Conservation (phyloP, 805 yeast genomes). For the Metschnikowia peoriensis region DNA sequence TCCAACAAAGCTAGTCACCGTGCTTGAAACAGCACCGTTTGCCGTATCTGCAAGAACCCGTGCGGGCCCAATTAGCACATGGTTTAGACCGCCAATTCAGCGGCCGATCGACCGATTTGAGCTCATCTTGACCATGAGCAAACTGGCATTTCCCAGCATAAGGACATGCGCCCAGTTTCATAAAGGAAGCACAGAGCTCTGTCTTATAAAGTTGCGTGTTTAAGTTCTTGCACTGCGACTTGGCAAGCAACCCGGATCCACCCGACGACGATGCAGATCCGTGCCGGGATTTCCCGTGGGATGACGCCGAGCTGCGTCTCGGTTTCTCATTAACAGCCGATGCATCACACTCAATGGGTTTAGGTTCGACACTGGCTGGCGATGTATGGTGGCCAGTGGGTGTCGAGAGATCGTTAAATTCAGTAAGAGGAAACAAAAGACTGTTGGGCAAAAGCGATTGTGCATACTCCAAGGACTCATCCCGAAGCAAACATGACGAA, state of each 20-base stretch:
- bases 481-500: conserved; percentile 23
- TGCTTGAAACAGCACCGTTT: conserved; percentile 91
- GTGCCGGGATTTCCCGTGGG: conserved; percentile 7
- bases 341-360: neutral
- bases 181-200: conserved; percentile 79
- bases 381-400: conserved; percentile 17
- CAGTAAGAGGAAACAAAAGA: conserved; percentile 32
- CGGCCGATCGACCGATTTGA: conserved; percentile 69
- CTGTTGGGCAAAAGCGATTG: conserved; percentile 25
- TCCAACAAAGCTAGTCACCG: conserved; percentile 31
- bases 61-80: conserved; percentile 82
- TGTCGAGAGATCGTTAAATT: conserved; percentile 25
- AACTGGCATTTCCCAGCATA: conserved; percentile 91
- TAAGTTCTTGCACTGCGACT: conserved; percentile 19
- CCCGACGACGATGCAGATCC: conserved; percentile 10
- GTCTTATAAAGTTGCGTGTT: conserved; percentile 82
- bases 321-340: neutral
- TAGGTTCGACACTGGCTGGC: neutral
- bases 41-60: conserved; percentile 84
- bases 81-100: conserved; percentile 89
- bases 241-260: conserved; percentile 4
- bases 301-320: conserved; percentile 8
- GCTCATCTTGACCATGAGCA: conserved; percentile 83
- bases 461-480: conserved; percentile 21
- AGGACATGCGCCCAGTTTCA: conserved; percentile 69